Evolutionary conservation across 2,329 filamentous ascomycete species (phyloP).

Genomic region (Paraphoma sp.): DNA sequence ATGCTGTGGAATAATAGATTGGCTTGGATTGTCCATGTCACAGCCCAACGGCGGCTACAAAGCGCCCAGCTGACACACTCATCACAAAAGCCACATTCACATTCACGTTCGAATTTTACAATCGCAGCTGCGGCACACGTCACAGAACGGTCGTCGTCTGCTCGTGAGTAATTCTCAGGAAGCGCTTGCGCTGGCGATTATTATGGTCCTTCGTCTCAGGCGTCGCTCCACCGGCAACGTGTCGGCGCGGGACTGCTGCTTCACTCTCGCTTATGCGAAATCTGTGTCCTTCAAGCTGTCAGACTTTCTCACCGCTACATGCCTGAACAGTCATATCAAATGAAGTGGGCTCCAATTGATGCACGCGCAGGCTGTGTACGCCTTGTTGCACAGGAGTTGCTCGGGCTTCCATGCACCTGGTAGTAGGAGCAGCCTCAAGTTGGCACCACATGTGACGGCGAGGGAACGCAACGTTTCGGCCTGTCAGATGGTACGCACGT

Average conservation of each 20-base stretch:
- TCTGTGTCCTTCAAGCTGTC: constrained; percentile 2
- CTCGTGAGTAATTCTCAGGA: too few species aligned
- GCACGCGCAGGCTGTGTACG: constrained; percentile 4
- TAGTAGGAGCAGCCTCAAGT: constrained; percentile 10
- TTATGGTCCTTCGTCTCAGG: constrained; percentile 10
- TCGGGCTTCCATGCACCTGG: constrained; percentile 16
- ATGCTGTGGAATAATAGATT: not conserved
- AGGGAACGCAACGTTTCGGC: constrained; percentile 10
- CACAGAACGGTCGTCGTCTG: not conserved
- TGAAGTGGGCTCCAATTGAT: constrained; percentile 1
- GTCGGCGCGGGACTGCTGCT: constrained; percentile 15
- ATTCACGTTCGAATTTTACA: too few species aligned
- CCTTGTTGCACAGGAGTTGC: constrained; percentile 8
- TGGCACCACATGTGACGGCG: constrained; percentile 15
- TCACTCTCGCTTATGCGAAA: constrained; percentile 10
- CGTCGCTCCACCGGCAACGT: constrained; percentile 22
- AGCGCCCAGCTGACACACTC: not conserved
- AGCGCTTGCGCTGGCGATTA: constrained; percentile 14
- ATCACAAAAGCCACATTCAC: not conserved
- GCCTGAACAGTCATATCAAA: constrained; percentile 11
- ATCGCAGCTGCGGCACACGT: not conserved
- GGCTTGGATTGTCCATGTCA: not conserved
- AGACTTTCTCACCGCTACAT: constrained; percentile 19
- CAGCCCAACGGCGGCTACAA: not conserved
- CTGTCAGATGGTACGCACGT: constrained; percentile 9